Conservation (phyloP, 2,329 filamentous ascomycete species). For the Trichophyton rubrum region DNA sequence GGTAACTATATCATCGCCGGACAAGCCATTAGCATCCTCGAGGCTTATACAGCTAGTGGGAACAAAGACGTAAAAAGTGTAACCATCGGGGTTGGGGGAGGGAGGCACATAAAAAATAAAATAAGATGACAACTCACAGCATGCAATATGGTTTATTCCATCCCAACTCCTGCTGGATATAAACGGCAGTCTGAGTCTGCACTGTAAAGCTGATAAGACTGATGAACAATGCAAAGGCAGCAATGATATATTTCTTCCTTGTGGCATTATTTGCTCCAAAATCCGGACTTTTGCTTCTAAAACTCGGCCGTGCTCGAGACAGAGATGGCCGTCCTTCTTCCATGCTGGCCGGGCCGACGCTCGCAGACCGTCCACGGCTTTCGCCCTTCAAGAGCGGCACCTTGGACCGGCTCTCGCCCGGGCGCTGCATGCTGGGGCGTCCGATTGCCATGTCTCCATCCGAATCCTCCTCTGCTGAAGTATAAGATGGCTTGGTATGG, state of each 20-base stretch:
- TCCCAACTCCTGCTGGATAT: constrained; percentile 80
- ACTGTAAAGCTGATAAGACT: constrained; percentile 80
- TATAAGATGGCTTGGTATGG: neutral
- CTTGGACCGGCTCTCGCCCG: constrained; percentile 37
- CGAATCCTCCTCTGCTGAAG: constrained; percentile 26
- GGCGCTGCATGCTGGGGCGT: constrained; percentile 37
- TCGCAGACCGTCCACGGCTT: constrained; percentile 26
- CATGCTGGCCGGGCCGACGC: constrained; percentile 19
- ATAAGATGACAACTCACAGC: constrained; percentile 49
- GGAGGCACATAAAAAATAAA: neutral
- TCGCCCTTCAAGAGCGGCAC: constrained; percentile 44
- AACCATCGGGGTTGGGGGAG: constrained; percentile 14
- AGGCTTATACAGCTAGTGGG: too few relatives aligned
- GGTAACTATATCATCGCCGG: constrained; percentile 41
- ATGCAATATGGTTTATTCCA: constrained; percentile 99
- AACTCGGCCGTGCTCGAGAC: constrained; percentile 46
- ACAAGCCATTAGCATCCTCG: neutral
- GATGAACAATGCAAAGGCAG: constrained; percentile 67
- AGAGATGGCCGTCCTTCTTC: constrained; percentile 28
- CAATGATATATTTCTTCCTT: constrained; percentile 73
- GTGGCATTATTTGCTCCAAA: constrained; percentile 52
- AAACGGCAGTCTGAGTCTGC: constrained; percentile 89
- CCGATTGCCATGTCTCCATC: constrained; percentile 35
- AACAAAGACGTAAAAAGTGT: neutral
- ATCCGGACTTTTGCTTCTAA: constrained; percentile 67